These are phyloP conservation scores for Moricandia arvensis DNA, from an alignment of 345 rosid species.

Conservation along the genomic window DNA sequence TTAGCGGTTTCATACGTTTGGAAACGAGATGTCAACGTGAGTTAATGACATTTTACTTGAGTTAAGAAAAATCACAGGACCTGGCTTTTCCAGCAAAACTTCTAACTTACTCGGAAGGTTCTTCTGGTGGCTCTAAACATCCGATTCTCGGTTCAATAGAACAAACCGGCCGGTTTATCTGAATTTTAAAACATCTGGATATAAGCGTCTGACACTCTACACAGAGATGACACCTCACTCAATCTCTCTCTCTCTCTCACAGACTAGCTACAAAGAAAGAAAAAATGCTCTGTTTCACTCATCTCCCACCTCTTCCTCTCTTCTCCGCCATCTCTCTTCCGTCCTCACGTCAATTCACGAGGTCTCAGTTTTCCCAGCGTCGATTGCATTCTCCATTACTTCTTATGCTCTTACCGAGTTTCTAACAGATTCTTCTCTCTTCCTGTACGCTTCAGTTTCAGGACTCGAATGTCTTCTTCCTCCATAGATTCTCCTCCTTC, in stretches of 20 bases:
- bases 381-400: background rate
- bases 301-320: slow-evolving; percentile 17
- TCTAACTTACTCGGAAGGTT: background rate
- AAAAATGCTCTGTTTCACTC: slow-evolving; percentile 21
- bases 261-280: background rate
- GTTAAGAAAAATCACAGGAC: no score
- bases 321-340: slow-evolving; percentile 9
- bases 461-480: slow-evolving; percentile 53
- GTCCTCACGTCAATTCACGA: background rate
- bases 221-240: background rate
- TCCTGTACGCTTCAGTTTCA: slow-evolving; percentile 26
- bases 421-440: background rate
- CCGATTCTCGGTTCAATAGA: background rate
- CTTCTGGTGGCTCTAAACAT: background rate
- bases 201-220: background rate
- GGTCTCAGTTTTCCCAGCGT: background rate
- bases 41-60: background rate
- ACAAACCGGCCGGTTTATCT: background rate
- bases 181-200: background rate
- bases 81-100: no score
- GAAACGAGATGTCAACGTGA: background rate
- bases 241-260: background rate
- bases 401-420: background rate
- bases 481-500: slow-evolving; percentile 27
- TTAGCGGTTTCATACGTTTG: background rate